A percentile compares a stretch with the other conserved stretches of the same genome.
phyloP scores from a whole-genome alignment of 495 filamentous ascomycete species.

The Ascodesmis nigricans region DNA sequence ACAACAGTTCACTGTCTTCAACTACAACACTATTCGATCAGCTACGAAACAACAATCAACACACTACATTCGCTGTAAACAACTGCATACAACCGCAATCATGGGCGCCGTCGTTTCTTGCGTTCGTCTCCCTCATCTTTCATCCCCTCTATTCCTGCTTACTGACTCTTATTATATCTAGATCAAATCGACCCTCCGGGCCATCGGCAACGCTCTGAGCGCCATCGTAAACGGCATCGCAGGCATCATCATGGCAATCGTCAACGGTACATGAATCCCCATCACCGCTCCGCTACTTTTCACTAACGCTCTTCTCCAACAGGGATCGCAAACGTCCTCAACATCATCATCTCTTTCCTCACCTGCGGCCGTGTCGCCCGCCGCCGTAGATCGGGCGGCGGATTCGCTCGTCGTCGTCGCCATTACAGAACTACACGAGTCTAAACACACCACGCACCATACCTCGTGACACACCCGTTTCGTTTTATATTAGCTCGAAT shows the following conservation, averaged over 20 bases:
- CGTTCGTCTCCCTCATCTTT: constrained; percentile 35
- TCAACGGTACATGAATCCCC: constrained; percentile 31
- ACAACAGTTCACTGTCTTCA: too few species aligned
- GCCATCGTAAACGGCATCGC: constrained; percentile 65
- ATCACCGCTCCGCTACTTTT: not conserved
- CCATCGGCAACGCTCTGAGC: constrained; percentile 69
- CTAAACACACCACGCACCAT: not conserved
- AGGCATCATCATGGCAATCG: constrained; percentile 50
- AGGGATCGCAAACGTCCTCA: constrained; percentile 33
- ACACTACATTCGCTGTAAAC: too few species aligned
- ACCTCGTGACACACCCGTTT: not conserved
- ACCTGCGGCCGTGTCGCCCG: constrained; percentile 48
- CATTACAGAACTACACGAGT: constrained; percentile 1
- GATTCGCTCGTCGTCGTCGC: not conserved
- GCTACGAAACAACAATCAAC: constrained; percentile 8
- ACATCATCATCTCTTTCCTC: constrained; percentile 66
- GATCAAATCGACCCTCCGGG: constrained; percentile 56
- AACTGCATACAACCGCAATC: constrained; percentile 26
- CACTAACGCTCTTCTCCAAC: not conserved
- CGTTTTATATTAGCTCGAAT: not conserved
- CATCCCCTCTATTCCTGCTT: not conserved
- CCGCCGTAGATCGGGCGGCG: constrained; percentile 3
- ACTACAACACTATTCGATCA: constrained; percentile 1
- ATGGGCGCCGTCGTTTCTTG: constrained; percentile 96
- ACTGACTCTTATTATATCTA: constrained; percentile 24